Conservation (phyloP, 305 asterid genomes). For the Fraxinus floribunda region DNA sequence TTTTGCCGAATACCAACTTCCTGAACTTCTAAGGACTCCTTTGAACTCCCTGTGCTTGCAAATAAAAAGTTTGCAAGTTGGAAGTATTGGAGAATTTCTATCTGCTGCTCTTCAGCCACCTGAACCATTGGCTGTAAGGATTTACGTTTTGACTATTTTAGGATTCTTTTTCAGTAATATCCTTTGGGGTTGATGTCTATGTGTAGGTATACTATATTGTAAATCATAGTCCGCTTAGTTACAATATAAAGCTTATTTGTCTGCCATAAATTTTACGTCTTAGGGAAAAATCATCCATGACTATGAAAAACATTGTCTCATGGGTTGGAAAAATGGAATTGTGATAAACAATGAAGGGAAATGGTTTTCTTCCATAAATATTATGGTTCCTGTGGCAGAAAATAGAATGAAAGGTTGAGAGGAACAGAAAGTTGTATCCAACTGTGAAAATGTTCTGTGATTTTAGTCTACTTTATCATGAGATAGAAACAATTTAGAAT, state of each 20-base stretch:
- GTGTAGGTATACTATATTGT: not conserved
- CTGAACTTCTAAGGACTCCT: slow-evolving; percentile 96
- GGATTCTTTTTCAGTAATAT: slow-evolving; percentile 7
- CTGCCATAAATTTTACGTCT: not conserved
- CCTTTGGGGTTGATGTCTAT: slow-evolving; percentile 4
- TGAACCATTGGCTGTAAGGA: slow-evolving; percentile 79
- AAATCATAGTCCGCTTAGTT: not conserved
- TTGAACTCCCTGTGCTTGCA: slow-evolving; percentile 97
- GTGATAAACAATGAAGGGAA: not conserved
- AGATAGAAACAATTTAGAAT: not conserved
- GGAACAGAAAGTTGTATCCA: not conserved
- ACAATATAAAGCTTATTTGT: not conserved
- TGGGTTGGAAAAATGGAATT: not conserved
- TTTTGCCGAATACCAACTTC: slow-evolving; percentile 94
- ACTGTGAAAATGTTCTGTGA: not conserved
- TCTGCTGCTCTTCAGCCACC: slow-evolving; percentile 99
- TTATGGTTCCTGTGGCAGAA: not conserved
- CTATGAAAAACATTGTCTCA: slow-evolving; percentile 1
- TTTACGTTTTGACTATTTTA: slow-evolving; percentile 16
- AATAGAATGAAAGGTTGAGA: not conserved
- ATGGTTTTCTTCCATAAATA: not conserved
- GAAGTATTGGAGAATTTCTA: slow-evolving; percentile 76
- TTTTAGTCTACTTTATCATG: not conserved
- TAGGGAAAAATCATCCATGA: not conserved
- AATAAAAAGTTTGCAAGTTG: slow-evolving; percentile 91